These are phyloP conservation scores for Xerocomus amazonicus DNA, from an alignment of 1,284 basidiomycete species.

Conservation along the genomic window DNA sequence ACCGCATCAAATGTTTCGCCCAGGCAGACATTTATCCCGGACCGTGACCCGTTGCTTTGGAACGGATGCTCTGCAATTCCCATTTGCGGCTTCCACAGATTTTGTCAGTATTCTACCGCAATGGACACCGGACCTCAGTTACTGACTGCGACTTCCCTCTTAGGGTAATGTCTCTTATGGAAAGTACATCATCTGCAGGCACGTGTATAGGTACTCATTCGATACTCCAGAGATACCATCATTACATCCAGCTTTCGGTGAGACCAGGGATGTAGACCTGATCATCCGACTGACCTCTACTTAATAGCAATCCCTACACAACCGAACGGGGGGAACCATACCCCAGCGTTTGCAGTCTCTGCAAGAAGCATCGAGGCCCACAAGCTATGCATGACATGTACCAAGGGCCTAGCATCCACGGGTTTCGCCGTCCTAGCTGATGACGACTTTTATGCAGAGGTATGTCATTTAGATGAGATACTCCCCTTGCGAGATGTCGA, in stretches of 20 bases:
- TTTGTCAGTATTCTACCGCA: constrained; percentile 45
- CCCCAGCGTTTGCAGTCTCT: constrained; percentile 57
- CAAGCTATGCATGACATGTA: constrained; percentile 49
- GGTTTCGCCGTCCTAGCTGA: constrained; percentile 59
- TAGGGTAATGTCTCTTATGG: constrained; percentile 70
- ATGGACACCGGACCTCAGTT: not conserved
- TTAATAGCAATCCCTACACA: constrained; percentile 61
- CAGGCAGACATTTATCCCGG: constrained; percentile 47
- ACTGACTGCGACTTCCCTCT: constrained; percentile 15
- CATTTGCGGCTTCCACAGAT: constrained; percentile 57
- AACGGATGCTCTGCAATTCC: constrained; percentile 31
- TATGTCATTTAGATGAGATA: constrained; percentile 19
- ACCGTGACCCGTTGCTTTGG: constrained; percentile 41
- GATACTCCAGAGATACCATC: constrained; percentile 51
- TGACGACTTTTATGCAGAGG: constrained; percentile 54
- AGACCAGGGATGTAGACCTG: constrained; percentile 12
- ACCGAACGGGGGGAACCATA: constrained; percentile 64
- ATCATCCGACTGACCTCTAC: constrained; percentile 8
- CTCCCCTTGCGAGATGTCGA: not conserved
- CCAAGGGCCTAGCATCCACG: constrained; percentile 59
- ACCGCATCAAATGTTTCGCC: not conserved
- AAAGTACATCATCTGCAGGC: constrained; percentile 30
- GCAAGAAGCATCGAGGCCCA: constrained; percentile 63
- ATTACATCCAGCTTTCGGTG: constrained; percentile 62
- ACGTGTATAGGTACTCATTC: constrained; percentile 12